Conservation (phyloP, 176 grass and related monocot genomes). For the Raddia guianensis region DNA sequence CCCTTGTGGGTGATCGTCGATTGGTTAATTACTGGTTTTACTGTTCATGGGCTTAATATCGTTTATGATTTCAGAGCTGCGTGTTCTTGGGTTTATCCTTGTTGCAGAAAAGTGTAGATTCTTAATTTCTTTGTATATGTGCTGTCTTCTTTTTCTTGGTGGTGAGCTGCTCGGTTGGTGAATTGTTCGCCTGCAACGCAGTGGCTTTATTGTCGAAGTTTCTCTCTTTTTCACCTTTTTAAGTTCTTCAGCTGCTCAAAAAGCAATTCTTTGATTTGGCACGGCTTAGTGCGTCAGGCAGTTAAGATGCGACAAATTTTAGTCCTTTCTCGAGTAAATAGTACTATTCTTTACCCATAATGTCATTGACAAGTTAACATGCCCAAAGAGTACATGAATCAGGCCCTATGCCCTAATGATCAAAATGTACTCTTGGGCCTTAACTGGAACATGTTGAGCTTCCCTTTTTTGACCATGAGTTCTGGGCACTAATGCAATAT, state of each 20-base stretch:
- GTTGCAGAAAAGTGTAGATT: neutral
- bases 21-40: neutral
- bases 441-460: neutral
- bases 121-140: slow-evolving; percentile 14
- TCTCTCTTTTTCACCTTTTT: slow-evolving; percentile 41
- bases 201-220: slow-evolving; percentile 27
- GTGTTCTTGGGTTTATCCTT: neutral
- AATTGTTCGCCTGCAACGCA: slow-evolving; percentile 18
- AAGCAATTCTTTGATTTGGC: slow-evolving; percentile 38
- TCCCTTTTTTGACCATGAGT: neutral
- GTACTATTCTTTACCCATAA: slow-evolving; percentile 4
- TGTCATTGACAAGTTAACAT: slow-evolving; percentile 12
- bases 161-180: slow-evolving; percentile 28
- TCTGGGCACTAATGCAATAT: neutral
- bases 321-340: slow-evolving; percentile 1
- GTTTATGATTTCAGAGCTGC: slow-evolving; percentile 7
- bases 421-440: slow-evolving; percentile 15
- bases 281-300: slow-evolving; percentile 25
- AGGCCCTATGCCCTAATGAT: neutral
- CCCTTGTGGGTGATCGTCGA: neutral
- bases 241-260: slow-evolving; percentile 44
- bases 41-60: neutral
- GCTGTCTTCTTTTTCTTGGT: slow-evolving; percentile 12
- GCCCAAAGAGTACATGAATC: slow-evolving; percentile 14
- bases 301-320: slow-evolving; percentile 39